These are phyloP conservation scores for Rutstroemia sp. DNA, from an alignment of 2,329 filamentous ascomycete species.

Conservation along the genomic window DNA sequence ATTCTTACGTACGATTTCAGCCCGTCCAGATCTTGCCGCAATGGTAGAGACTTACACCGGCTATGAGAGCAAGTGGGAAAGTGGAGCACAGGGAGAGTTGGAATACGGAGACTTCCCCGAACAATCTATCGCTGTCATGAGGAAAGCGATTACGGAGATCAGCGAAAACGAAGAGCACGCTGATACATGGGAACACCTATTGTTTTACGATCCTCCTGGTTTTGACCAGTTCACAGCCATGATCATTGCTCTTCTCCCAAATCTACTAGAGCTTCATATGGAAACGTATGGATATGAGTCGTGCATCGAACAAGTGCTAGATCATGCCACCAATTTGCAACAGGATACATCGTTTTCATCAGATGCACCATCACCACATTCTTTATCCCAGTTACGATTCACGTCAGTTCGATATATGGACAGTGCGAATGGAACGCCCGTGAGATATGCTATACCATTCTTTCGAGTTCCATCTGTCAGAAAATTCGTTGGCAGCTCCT, in stretches of 20 bases:
- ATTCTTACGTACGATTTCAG: background rate
- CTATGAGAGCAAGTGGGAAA: background rate
- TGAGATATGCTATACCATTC: background rate
- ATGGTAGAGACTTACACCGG: background rate
- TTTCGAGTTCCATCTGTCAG: background rate
- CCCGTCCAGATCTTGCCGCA: background rate
- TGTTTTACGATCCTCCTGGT: background rate
- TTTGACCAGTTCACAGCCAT: background rate
- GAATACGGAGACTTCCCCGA: background rate
- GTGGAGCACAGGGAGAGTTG: background rate
- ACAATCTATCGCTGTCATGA: background rate
- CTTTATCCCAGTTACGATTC: background rate
- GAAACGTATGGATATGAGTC: background rate
- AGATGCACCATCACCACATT: background rate
- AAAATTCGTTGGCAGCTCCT: background rate
- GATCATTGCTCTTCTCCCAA: background rate
- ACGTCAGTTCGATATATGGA: background rate
- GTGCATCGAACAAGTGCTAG: background rate
- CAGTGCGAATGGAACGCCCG: rapidly evolving
- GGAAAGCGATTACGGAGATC: background rate
- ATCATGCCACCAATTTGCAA: background rate
- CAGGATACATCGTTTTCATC: background rate
- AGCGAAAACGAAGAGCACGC: background rate
- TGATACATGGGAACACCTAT: background rate
- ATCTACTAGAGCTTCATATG: background rate